phyloP scores from a whole-genome alignment of 2,329 filamentous ascomycete genomes.

The Hirsutella minnesotensis region DNA sequence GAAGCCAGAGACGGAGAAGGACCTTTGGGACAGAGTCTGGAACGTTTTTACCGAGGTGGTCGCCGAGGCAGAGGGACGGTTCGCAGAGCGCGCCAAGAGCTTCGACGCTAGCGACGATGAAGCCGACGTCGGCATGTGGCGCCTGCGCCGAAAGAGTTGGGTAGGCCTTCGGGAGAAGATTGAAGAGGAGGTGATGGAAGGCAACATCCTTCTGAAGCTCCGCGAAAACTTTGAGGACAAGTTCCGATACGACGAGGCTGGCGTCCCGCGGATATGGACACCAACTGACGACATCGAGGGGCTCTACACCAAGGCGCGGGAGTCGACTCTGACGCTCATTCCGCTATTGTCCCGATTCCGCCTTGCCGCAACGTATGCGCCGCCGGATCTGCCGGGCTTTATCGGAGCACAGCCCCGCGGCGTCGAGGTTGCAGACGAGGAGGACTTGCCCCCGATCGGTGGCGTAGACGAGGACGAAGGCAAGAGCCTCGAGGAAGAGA shows the following conservation, averaged over 20 bases:
- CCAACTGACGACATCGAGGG: slow-evolving; percentile 96
- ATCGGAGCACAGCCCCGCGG: slow-evolving; percentile 67
- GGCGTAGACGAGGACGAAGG: slow-evolving; percentile 91
- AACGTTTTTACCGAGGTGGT: slow-evolving; percentile 72
- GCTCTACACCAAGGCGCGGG: slow-evolving; percentile 80
- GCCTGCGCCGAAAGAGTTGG: slow-evolving; percentile 89
- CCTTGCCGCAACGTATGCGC: slow-evolving; percentile 58
- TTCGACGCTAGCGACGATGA: slow-evolving; percentile 89
- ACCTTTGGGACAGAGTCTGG: slow-evolving; percentile 96
- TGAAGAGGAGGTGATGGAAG: slow-evolving; percentile 96
- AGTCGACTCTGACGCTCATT: slow-evolving; percentile 84
- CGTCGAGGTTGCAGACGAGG: slow-evolving; percentile 73
- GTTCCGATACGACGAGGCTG: slow-evolving; percentile 92
- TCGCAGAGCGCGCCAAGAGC: slow-evolving; percentile 79
- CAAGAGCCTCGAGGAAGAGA: slow-evolving; percentile 91
- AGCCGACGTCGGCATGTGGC: slow-evolving; percentile 86
- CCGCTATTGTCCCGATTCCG: slow-evolving; percentile 80
- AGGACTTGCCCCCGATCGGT: slow-evolving; percentile 78
- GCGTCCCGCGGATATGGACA: slow-evolving; percentile 92
- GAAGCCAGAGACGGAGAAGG: slow-evolving; percentile 62
- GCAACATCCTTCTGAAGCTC: slow-evolving; percentile 88
- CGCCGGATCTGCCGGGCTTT: slow-evolving; percentile 76
- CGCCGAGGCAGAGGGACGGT: slow-evolving; percentile 71
- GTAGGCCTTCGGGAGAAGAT: slow-evolving; percentile 79
- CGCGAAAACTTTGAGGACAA: slow-evolving; percentile 99